Evolutionary conservation across 2,329 filamentous ascomycete genomes (phyloP).

Genomic region (Ascochyta clinopodiicola): DNA sequence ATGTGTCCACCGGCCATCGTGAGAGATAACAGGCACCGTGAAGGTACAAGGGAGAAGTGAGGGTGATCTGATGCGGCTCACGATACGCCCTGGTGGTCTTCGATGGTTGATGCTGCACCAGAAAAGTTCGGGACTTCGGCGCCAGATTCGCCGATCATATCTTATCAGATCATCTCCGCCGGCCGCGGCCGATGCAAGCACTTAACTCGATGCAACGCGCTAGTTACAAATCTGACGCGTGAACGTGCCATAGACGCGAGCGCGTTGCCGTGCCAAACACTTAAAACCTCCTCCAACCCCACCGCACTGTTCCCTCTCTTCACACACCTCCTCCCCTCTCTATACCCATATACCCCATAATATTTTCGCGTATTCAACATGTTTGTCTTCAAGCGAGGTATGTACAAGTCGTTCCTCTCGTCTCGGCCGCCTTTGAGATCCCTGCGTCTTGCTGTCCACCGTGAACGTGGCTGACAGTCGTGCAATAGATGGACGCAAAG

Average conservation of each 20-base stretch:
- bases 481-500: conserved; percentile 89
- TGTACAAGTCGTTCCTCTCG: conserved; percentile 23
- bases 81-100: conserved; percentile 4
- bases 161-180: conserved; percentile 2
- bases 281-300: conserved; percentile 37
- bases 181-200: conserved; percentile 25
- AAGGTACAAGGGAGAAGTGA: conserved; percentile 9
- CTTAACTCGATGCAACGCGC: conserved; percentile 27
- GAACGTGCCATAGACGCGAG: conserved; percentile 26
- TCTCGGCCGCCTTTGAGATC: conserved; percentile 17
- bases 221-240: conserved; percentile 31
- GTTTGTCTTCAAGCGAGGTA: conserved; percentile 54
- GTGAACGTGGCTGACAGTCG: conserved; percentile 34
- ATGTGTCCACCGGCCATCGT: conserved; percentile 83
- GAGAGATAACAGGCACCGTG: conserved; percentile 21
- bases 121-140: conserved; percentile 34
- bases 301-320: conserved; percentile 26
- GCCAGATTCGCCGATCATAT: conserved; percentile 10
- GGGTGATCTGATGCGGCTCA: conserved; percentile 13
- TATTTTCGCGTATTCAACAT: conserved; percentile 40
- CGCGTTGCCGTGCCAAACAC: conserved; percentile 34
- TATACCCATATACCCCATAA: conserved; percentile 36
- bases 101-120: conserved; percentile 13
- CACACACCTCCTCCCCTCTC: conserved; percentile 28
- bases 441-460: conserved; percentile 26